Percentiles rank a stretch among this genome's conserved stretches.
These are phyloP conservation scores for Colletotrichum sp. DNA, from an alignment of 2,329 filamentous ascomycete species.

Conservation along the genomic window DNA sequence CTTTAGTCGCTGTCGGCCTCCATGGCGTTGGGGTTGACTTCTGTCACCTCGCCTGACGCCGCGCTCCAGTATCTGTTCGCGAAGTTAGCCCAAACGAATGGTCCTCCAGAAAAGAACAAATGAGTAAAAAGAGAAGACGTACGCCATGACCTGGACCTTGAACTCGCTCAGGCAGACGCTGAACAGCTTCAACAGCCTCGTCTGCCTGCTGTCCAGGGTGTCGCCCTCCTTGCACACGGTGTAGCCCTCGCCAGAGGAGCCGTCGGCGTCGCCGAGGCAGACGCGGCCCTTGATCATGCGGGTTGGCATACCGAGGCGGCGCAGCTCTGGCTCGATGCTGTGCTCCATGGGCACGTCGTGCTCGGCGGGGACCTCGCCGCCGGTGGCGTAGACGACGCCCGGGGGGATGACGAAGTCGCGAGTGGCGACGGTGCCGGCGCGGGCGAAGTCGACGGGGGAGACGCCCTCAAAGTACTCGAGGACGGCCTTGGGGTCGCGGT, in stretches of 20 bases:
- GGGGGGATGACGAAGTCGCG: constrained; percentile 81
- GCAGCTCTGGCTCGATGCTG: constrained; percentile 87
- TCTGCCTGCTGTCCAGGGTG: constrained; percentile 87
- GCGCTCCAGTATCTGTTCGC: constrained; percentile 63
- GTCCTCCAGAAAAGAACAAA: background rate
- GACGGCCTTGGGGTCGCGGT: constrained; percentile 72
- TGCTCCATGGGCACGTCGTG: constrained; percentile 89
- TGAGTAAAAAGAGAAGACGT: constrained; percentile 37
- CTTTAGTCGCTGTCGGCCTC: constrained; percentile 31
- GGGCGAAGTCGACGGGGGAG: constrained; percentile 84
- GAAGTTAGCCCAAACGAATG: background rate
- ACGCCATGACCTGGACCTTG: constrained; percentile 78
- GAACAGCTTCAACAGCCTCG: constrained; percentile 91
- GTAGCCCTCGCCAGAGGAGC: constrained; percentile 60
- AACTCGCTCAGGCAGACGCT: constrained; percentile 91
- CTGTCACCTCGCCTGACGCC: constrained; percentile 63
- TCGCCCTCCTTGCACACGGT: constrained; percentile 86
- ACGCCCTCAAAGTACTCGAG: constrained; percentile 75
- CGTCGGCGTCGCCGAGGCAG: constrained; percentile 65
- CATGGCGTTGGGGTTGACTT: constrained; percentile 48
- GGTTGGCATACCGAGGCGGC: constrained; percentile 89
- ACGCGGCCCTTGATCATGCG: constrained; percentile 89
- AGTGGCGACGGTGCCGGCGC: constrained; percentile 78
- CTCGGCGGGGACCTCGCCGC: constrained; percentile 78
- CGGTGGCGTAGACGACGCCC: constrained; percentile 81